These are phyloP conservation scores for Musa acuminata DNA, from an alignment of 176 grass and related monocot species.

Conservation along the genomic window DNA sequence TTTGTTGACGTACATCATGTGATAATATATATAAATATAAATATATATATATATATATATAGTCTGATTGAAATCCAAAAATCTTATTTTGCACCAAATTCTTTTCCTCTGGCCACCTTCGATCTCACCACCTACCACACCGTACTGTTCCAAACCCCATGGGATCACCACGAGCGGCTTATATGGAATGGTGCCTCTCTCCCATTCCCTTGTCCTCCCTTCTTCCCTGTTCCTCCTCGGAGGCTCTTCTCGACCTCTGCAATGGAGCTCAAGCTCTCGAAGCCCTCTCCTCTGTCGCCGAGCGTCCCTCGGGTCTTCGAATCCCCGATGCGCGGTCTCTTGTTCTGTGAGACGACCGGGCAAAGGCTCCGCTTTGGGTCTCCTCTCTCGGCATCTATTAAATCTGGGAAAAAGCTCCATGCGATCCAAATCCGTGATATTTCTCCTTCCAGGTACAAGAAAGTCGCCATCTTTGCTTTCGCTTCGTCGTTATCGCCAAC, in stretches of 20 bases:
- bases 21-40: too few species aligned
- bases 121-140: too few species aligned
- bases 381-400: not conserved
- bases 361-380: not conserved
- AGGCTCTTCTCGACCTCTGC: not conserved
- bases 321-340: not conserved
- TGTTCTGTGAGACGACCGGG: not conserved
- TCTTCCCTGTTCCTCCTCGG: not conserved
- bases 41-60: too few species aligned
- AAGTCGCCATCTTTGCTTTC: not conserved
- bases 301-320: not conserved
- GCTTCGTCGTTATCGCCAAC: not conserved
- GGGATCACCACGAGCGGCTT: too few species aligned
- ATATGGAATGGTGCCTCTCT: too few species aligned
- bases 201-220: not conserved
- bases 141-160: too few species aligned
- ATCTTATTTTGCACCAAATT: too few species aligned
- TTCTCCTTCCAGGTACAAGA: constrained; percentile 23
- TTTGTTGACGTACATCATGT: too few species aligned
- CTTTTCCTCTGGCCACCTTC: too few species aligned
- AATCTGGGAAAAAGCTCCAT: constrained; percentile 20
- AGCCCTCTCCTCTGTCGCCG: constrained; percentile 1
- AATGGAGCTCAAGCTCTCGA: constrained; percentile 31
- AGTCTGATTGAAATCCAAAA: too few species aligned
- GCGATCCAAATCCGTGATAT: constrained; percentile 25